phyloP scores from a whole-genome alignment of 2,329 filamentous ascomycete species.

The Penicillium sp. region DNA sequence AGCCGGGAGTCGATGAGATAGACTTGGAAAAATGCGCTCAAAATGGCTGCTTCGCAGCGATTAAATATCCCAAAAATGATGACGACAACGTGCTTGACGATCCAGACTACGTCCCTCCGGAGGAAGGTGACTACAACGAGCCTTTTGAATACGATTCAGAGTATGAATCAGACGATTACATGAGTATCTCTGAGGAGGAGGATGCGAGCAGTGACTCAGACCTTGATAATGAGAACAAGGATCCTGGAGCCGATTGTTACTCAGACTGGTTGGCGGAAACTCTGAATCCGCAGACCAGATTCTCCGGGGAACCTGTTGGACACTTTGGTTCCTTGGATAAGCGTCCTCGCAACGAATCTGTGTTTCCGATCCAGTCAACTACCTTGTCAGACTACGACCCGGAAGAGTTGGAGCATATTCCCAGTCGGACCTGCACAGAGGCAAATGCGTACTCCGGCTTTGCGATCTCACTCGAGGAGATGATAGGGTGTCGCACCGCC shows the following conservation, averaged over 20 bases:
- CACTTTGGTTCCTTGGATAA: not conserved
- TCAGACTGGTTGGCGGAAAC: not conserved
- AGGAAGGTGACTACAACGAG: not conserved
- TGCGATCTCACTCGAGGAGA: not conserved
- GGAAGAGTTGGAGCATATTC: not conserved
- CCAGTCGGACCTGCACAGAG: not conserved
- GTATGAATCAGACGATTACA: not conserved
- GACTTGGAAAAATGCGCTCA: not conserved
- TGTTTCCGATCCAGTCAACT: not conserved
- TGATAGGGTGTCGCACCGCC: not conserved
- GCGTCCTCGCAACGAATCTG: not conserved
- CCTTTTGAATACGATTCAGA: not conserved
- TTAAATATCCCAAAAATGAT: not conserved
- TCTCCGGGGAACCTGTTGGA: not conserved
- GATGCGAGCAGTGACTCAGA: not conserved
- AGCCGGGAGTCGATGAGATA: not conserved
- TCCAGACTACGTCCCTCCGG: not conserved
- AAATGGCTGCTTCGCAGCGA: not conserved
- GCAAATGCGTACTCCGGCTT: not conserved
- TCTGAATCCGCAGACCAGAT: not conserved
- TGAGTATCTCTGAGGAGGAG: not conserved
- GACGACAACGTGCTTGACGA: not conserved
- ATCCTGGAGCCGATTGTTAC: not conserved
- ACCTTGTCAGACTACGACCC: not conserved
- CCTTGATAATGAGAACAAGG: not conserved